Base-by-base conservation (phyloP, 1,284 basidiomycete genomes). In the Agaricales sp. region DNA sequence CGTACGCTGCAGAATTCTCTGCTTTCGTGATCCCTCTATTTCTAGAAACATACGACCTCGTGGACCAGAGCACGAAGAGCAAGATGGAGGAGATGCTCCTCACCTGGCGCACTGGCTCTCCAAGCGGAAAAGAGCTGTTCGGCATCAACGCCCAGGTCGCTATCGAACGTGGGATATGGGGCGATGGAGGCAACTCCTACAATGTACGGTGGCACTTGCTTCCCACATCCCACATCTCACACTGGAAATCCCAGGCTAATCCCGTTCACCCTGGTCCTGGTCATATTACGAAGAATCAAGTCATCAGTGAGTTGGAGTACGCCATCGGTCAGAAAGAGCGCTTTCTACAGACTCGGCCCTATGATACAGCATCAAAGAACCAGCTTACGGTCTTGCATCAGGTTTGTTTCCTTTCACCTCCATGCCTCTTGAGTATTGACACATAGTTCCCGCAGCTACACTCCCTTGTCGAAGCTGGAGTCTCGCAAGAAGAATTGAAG, bases 51-150 rank as follows among this genome's bases (percentile, higher is more conserved):
- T 95, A 96, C 66, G 74, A 77, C 49, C 76, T 81, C 57, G 91
- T 94, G 54, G 92, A 95, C 61, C 80, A 81, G 37, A 67, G 69
- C 30, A 95, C 89, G 4, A 83, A 87, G 53, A 78, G 81, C 63
- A 96, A 95, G 67, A 92, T 97, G 87, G 91, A 94, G 61, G 93
- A 97, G 65, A 91, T 97, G 82, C 77, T 96, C 16, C 68, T 89
- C 35, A 92, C 93, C 6, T 97, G 93, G 93, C 77, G 92, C 24
- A 87, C 81, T 25, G 89, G 89, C 26, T 82, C 85, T 8, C 84
- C 86, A 1, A 74, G 74, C 45, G 79, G 86, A n/a, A 77, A 78
- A 51, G 87, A 92, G 60, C 70, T 97, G 2, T 97, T 94, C 60
- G 87, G 89, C 35, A 68, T 78, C 22, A 75, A 77, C 2, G 72